These are phyloP conservation scores for Microthlaspi erraticum DNA, from an alignment of 345 rosid species.

Conservation along the genomic window DNA sequence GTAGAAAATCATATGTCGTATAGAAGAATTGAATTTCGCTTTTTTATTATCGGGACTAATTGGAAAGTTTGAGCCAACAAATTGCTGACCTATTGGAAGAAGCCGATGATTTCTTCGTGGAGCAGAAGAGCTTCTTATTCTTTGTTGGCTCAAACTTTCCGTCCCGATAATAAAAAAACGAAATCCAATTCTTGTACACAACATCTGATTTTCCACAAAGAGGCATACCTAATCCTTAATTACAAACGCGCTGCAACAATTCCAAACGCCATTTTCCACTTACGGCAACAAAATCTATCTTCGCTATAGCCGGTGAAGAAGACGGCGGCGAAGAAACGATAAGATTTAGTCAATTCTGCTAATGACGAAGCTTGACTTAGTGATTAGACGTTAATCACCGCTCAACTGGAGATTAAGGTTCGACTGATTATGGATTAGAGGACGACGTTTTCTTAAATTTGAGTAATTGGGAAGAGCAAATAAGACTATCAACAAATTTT, in stretches of 20 bases:
- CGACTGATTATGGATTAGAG: too few species aligned
- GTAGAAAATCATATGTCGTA: slow-evolving; percentile 51
- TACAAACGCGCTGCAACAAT: too few species aligned
- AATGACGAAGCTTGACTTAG: not conserved
- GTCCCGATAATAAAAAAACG: slow-evolving; percentile 70
- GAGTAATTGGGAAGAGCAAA: too few species aligned
- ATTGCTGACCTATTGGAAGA: slow-evolving; percentile 78
- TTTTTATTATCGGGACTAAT: slow-evolving; percentile 79
- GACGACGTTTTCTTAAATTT: too few species aligned
- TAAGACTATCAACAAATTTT: too few species aligned
- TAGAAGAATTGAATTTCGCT: slow-evolving; percentile 69
- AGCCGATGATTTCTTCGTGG: slow-evolving; percentile 68
- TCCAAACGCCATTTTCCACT: slow-evolving; percentile 9
- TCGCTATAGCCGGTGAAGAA: not conserved
- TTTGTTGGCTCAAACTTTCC: too few species aligned
- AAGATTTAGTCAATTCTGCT: not conserved
- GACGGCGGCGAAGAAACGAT: not conserved
- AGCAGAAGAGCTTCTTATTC: slow-evolving; percentile 66
- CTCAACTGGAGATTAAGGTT: not conserved
- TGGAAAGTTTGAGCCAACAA: too few species aligned
- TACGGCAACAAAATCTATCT: slow-evolving; percentile 28
- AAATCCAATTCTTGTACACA: slow-evolving; percentile 83
- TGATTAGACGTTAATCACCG: slow-evolving; percentile 24
- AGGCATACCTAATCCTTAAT: not conserved
- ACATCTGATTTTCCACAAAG: slow-evolving; percentile 32